Conservation (phyloP, 139 green algal species). For the Deuterostichococcus epilithicus region DNA sequence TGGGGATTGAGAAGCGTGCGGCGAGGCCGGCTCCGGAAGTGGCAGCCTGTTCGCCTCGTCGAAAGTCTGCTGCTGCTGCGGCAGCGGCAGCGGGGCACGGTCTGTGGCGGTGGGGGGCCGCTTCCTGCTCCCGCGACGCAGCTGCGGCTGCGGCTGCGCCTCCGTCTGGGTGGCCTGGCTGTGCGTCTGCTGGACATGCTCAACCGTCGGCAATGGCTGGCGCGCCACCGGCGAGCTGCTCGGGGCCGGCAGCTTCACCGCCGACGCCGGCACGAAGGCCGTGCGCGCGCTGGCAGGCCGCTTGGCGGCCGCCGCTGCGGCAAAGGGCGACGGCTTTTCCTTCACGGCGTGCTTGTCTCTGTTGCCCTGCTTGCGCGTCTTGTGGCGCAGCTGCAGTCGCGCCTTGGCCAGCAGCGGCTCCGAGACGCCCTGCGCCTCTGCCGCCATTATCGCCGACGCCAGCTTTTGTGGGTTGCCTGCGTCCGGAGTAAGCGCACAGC, state of each 20-base stretch:
- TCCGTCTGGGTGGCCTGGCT: no score
- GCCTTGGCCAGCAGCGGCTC: not conserved
- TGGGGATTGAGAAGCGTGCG: not conserved
- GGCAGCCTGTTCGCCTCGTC: not conserved
- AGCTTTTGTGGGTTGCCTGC: not conserved
- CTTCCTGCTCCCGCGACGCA: no score
- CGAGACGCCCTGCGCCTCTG: not conserved
- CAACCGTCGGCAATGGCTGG: not conserved
- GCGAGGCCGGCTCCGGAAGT: not conserved
- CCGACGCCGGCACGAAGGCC: no score
- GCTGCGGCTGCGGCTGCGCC: not conserved
- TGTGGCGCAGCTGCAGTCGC: not conserved
- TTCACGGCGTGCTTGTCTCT: not conserved
- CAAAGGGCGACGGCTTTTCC: not conserved
- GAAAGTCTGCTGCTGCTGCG: not conserved
- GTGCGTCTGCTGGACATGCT: no score
- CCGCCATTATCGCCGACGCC: not conserved
- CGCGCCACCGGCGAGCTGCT: not conserved
- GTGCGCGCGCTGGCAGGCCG: not conserved
- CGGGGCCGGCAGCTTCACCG: no score
- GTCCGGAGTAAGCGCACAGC: no score
- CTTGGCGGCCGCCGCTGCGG: not conserved
- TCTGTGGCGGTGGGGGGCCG: no score
- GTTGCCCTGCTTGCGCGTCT: not conserved
- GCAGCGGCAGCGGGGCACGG: no score